These are phyloP conservation scores for Aquilaria malaccensis DNA, from an alignment of 345 rosid species.

Conservation along the genomic window DNA sequence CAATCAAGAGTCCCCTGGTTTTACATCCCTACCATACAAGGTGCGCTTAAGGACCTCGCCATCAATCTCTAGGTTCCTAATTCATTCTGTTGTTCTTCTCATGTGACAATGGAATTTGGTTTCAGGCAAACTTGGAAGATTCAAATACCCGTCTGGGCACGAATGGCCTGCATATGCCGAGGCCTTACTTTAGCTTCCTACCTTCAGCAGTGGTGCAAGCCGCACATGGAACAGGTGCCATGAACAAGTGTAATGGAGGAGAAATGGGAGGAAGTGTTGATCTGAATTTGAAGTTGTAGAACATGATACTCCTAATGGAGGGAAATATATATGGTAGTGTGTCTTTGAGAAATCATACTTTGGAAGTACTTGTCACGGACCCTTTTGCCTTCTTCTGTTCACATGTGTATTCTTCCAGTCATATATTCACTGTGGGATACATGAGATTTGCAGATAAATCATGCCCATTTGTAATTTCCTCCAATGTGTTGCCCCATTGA, in stretches of 20 bases:
- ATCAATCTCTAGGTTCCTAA: neutral
- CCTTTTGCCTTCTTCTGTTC: too few species aligned
- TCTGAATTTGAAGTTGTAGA: constrained; percentile 43
- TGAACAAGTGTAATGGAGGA: constrained; percentile 15
- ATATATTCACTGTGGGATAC: too few species aligned
- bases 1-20: constrained; percentile 18
- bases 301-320: neutral
- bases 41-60: constrained; percentile 25
- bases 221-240: neutral
- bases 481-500: too few species aligned
- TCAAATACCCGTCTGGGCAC: constrained; percentile 10
- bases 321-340: neutral
- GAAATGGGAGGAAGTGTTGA: constrained; percentile 38
- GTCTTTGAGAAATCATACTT: too few species aligned
- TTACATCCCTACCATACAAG: constrained; percentile 20
- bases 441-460: too few species aligned
- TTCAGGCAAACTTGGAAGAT: constrained; percentile 28
- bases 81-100: neutral
- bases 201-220: constrained; percentile 23
- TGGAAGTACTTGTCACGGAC: too few species aligned
- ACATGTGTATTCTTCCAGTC: too few species aligned
- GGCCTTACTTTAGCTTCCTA: constrained; percentile 35
- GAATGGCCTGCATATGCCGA: constrained; percentile 13
- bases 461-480: too few species aligned
- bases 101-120: neutral